phyloP scores from a whole-genome alignment of 129 eudicot species.

The Ambrosia artemisiifolia region DNA sequence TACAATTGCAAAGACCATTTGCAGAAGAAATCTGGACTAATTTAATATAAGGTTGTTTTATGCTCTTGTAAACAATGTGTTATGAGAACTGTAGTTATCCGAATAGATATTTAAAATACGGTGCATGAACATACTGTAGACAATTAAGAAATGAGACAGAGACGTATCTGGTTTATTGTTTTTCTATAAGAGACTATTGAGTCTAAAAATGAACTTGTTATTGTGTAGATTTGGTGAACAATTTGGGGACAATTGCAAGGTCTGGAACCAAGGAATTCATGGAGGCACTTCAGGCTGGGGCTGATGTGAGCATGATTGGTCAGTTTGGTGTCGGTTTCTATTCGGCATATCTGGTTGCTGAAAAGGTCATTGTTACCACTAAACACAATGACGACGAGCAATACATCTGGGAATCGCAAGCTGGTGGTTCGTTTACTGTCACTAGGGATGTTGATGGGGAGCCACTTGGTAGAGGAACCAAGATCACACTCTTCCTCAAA shows the following conservation, averaged over 20 bases:
- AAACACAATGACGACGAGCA: slow-evolving; percentile 93
- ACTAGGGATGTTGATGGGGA: slow-evolving; percentile 69
- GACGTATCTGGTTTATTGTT: too few species aligned
- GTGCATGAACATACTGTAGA: background rate
- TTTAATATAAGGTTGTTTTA: background rate
- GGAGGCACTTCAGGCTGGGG: slow-evolving; percentile 88
- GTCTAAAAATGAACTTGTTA: background rate
- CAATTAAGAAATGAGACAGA: too few species aligned
- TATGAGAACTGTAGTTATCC: background rate
- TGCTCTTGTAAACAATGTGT: background rate
- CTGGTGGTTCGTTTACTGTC: slow-evolving; percentile 39
- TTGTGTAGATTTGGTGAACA: slow-evolving; percentile 79
- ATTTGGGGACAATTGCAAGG: slow-evolving; percentile 85
- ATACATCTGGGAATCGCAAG: slow-evolving; percentile 72
- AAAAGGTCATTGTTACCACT: slow-evolving; percentile 78
- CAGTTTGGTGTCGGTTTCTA: slow-evolving; percentile 90
- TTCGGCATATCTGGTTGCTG: slow-evolving; percentile 92
- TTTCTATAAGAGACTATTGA: background rate
- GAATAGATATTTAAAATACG: background rate
- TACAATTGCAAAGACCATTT: too few species aligned
- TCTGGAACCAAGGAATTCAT: slow-evolving; percentile 91
- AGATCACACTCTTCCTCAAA: slow-evolving; percentile 81
- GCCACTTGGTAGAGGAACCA: slow-evolving; percentile 85
- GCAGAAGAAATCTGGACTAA: too few species aligned
- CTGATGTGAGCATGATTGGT: slow-evolving; percentile 95